Percentiles rank a stretch among this genome's conserved stretches.
These are phyloP conservation scores for Fomitopsis pinicola DNA, from an alignment of 1,284 basidiomycete species.

Conservation along the genomic window DNA sequence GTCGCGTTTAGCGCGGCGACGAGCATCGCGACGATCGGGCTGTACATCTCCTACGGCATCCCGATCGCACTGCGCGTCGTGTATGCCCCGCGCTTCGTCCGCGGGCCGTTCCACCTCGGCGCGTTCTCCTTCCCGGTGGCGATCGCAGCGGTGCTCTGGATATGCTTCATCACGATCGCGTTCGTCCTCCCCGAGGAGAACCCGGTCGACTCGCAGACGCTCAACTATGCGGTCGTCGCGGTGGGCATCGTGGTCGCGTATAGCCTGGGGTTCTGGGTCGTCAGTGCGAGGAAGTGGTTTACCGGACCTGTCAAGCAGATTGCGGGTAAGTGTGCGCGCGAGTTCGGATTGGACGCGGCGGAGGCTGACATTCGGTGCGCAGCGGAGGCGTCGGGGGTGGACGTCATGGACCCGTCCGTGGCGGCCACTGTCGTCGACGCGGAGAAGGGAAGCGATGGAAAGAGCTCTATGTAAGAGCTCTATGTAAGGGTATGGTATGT, in stretches of 20 bases:
- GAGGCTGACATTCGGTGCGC: not conserved
- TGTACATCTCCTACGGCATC: conserved; percentile 73
- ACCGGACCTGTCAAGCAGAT: conserved; percentile 64
- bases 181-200: conserved; percentile 67
- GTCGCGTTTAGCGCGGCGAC: conserved; percentile 76
- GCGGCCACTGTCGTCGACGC: conserved; percentile 17
- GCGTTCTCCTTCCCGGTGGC: conserved; percentile 56
- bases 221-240: conserved; percentile 73
- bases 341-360: not conserved
- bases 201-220: conserved; percentile 62
- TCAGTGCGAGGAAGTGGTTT: conserved; percentile 70
- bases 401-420: conserved; percentile 38
- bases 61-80: conserved; percentile 65
- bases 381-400: conserved; percentile 46
- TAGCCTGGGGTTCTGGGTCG: conserved; percentile 58
- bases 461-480: not conserved
- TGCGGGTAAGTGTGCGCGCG: conserved; percentile 35
- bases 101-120: conserved; percentile 72
- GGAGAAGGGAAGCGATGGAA: conserved; percentile 5
- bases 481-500: too few species aligned
- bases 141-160: conserved; percentile 50
- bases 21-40: conserved; percentile 70
- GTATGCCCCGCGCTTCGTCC: conserved; percentile 53
- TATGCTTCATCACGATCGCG: conserved; percentile 57
- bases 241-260: conserved; percentile 66